Evolutionary conservation across 2,329 filamentous ascomycete genomes (phyloP).

Genomic region (Fusarium palustre): DNA sequence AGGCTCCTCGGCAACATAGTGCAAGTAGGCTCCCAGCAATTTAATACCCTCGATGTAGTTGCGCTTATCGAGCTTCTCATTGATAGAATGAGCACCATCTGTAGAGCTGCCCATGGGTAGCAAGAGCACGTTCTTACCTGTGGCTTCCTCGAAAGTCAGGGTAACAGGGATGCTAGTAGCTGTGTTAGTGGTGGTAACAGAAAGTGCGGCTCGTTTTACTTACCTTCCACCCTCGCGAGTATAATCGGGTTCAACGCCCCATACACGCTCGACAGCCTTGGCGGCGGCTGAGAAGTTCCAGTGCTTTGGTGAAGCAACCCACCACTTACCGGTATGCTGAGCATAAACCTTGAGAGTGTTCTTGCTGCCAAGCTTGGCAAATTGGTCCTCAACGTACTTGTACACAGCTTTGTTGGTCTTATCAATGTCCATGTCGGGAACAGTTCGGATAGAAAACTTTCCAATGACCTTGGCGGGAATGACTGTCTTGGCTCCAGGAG

Average conservation of each 20-base stretch:
- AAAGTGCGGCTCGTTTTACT: conserved; percentile 46
- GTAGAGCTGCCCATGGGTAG: conserved; percentile 98
- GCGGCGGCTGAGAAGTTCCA: conserved; percentile 97
- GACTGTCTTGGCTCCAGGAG: conserved; percentile 95
- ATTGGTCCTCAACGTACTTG: conserved; percentile 85
- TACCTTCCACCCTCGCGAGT: conserved; percentile 94
- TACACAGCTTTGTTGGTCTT: conserved; percentile 87
- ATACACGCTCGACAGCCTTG: conserved; percentile 97
- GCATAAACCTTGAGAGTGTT: conserved; percentile 86
- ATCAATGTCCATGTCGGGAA: conserved; percentile 96
- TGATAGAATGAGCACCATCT: conserved; percentile 96
- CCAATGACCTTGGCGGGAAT: conserved; percentile 98
- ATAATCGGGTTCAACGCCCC: conserved; percentile 92
- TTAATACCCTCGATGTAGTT: conserved; percentile 99
- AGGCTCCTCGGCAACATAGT: conserved; percentile 94
- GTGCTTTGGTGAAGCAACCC: conserved; percentile 96
- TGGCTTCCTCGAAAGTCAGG: conserved; percentile 95
- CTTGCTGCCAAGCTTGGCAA: conserved; percentile 89
- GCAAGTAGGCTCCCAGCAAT: conserved; percentile 91
- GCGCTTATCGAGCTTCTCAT: conserved; percentile 95
- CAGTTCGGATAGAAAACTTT: conserved; percentile 98
- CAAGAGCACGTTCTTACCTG: conserved; percentile 95
- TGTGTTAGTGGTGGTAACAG: conserved; percentile 28
- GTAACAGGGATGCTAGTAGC: conserved; percentile 87
- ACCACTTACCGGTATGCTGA: conserved; percentile 97